phyloP scores from a whole-genome alignment of 495 filamentous ascomycete genomes.

The Acidomyces sp. region DNA sequence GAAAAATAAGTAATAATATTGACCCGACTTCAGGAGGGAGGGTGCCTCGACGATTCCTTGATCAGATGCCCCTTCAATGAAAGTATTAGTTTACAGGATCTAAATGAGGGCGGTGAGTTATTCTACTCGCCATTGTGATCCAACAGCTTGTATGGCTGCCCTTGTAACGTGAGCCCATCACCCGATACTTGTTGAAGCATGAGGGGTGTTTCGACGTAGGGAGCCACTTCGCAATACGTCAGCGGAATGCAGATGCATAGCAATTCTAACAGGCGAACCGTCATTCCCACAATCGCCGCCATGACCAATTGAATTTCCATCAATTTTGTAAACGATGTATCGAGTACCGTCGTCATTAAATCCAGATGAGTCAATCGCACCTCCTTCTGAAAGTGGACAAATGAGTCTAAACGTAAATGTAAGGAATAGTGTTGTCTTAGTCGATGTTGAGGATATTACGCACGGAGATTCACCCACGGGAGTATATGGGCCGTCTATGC shows the following conservation, averaged over 20 bases:
- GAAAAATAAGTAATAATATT: slow-evolving; percentile 4
- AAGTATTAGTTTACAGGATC: neutral
- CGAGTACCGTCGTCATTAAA: slow-evolving; percentile 14
- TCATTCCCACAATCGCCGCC: slow-evolving; percentile 18
- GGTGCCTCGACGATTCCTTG: slow-evolving; percentile 18
- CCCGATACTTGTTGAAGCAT: slow-evolving; percentile 12
- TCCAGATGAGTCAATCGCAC: slow-evolving; percentile 20
- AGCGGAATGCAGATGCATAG: too few relatives aligned
- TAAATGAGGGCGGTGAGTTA: neutral
- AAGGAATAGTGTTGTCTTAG: too few relatives aligned
- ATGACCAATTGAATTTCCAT: slow-evolving; percentile 17
- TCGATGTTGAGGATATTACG: too few relatives aligned
- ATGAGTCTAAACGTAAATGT: too few relatives aligned
- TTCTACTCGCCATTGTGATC: slow-evolving; percentile 12
- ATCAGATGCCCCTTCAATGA: slow-evolving; percentile 2
- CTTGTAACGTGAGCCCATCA: slow-evolving; percentile 14
- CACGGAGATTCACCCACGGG: slow-evolving; percentile 8
- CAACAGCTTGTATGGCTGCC: slow-evolving; percentile 4
- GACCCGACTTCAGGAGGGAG: slow-evolving; percentile 7
- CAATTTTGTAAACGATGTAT: slow-evolving; percentile 20
- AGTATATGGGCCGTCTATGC: slow-evolving; percentile 30
- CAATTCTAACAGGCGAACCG: too few relatives aligned
- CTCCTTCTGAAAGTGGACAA: slow-evolving; percentile 18
- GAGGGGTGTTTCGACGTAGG: slow-evolving; percentile 15
- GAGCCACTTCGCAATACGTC: too few relatives aligned